phyloP scores from a whole-genome alignment of 768 basidiomycete species.

The Rhodosporidiobolus odoratus region DNA sequence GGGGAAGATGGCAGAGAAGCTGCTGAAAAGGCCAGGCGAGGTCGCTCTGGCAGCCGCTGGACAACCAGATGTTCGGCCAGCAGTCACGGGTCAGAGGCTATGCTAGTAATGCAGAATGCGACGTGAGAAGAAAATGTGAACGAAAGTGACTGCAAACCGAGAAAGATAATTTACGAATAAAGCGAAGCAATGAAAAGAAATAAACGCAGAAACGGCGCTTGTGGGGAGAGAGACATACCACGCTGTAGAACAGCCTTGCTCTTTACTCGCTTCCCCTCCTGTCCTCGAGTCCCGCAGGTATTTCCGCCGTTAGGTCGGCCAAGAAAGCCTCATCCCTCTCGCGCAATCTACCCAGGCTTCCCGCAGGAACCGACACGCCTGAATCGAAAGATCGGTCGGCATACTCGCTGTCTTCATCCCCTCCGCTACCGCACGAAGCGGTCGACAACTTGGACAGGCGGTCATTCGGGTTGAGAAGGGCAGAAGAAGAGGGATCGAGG shows the following conservation, averaged over 20 bases:
- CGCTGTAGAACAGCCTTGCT: background rate
- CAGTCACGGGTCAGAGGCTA: no score
- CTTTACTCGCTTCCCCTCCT: background rate
- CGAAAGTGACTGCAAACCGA: no score
- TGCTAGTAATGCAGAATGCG: no score
- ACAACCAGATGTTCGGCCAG: no score
- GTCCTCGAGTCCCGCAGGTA: background rate
- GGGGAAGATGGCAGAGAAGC: no score
- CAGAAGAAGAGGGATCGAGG: background rate
- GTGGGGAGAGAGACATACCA: no score
- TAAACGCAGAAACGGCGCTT: no score
- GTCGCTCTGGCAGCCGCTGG: no score
- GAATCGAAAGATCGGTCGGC: constrained; percentile 6
- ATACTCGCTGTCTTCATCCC: background rate
- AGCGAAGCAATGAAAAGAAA: no score
- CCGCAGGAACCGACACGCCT: background rate
- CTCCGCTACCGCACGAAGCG: background rate
- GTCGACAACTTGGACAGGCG: background rate
- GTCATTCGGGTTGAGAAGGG: background rate
- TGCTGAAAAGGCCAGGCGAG: no score
- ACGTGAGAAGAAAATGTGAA: no score
- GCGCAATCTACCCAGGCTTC: background rate
- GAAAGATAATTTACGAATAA: background rate
- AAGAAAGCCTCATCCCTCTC: constrained; percentile 18
- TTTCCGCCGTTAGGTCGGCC: constrained; percentile 3